Evolutionary conservation across 2,329 filamentous ascomycete species (phyloP).

Genomic region (Aspergillus glaucus): DNA sequence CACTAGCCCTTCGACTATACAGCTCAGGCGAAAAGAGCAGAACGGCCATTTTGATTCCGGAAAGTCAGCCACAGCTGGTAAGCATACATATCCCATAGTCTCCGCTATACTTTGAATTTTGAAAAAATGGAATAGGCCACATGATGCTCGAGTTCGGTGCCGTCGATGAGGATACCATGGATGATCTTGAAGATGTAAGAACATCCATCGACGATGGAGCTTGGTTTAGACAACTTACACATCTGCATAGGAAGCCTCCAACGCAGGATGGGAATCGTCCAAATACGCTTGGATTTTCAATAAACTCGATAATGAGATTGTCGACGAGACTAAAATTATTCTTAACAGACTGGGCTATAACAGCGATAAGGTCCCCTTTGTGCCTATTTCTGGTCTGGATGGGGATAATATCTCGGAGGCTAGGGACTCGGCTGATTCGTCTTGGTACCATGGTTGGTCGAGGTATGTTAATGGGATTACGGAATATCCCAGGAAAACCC

Average conservation of each 20-base stretch:
- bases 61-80: slow-evolving; percentile 82
- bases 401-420: neutral
- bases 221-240: too few species aligned
- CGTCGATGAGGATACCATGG: slow-evolving; percentile 99
- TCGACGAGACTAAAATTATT: slow-evolving; percentile 71
- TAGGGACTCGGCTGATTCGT: neutral
- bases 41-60: slow-evolving; percentile 97
- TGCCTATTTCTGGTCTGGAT: neutral
- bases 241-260: slow-evolving; percentile 57
- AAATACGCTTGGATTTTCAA: slow-evolving; percentile 99
- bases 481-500: neutral
- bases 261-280: slow-evolving; percentile 98
- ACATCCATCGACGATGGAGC: too few species aligned
- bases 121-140: slow-evolving; percentile 43
- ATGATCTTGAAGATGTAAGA: slow-evolving; percentile 97
- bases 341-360: neutral
- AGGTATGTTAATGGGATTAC: neutral
- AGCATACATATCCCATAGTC: neutral
- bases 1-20: too few species aligned
- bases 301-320: slow-evolving; percentile 96
- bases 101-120: neutral
- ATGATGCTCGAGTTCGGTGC: slow-evolving; percentile 99
- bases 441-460: neutral
- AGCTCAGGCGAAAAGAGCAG: too few species aligned
- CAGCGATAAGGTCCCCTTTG: neutral